A percentile compares a stretch with the other conserved stretches of the same genome.
Evolutionary conservation across 2,329 filamentous ascomycete species (phyloP).

Genomic region (Raffaelea ambrosiae): DNA sequence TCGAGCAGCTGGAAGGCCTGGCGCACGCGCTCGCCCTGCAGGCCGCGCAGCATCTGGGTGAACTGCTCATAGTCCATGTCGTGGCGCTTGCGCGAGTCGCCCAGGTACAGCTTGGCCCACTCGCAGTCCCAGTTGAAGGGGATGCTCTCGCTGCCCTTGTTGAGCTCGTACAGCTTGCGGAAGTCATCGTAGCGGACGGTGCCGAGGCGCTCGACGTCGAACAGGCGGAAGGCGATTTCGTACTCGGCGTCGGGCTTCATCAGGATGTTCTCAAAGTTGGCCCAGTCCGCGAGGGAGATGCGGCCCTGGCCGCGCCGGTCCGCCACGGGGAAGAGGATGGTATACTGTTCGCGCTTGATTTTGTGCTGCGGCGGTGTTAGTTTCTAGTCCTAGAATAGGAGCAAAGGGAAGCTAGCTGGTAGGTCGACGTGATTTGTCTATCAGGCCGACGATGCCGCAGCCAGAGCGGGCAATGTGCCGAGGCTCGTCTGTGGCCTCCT

Average conservation of each 20-base stretch:
- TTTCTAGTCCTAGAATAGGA: too few species aligned
- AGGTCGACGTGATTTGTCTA: too few species aligned
- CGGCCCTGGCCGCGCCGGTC: slow-evolving; percentile 68
- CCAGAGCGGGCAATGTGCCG: too few species aligned
- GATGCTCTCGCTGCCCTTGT: slow-evolving; percentile 77
- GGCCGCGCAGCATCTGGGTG: slow-evolving; percentile 91
- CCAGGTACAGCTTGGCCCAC: slow-evolving; percentile 93
- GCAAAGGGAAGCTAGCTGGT: background rate
- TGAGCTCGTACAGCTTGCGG: slow-evolving; percentile 73
- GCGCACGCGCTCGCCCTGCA: slow-evolving; percentile 91
- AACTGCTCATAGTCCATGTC: slow-evolving; percentile 94
- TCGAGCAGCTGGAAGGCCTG: slow-evolving; percentile 93
- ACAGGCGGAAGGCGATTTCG: slow-evolving; percentile 95
- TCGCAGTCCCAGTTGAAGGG: slow-evolving; percentile 97
- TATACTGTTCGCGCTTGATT: slow-evolving; percentile 93
- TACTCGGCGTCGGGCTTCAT: slow-evolving; percentile 95
- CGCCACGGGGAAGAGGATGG: slow-evolving; percentile 84
- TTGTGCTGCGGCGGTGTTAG: slow-evolving; percentile 61
- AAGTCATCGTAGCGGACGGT: slow-evolving; percentile 86
- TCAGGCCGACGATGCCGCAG: too few species aligned
- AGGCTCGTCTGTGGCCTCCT: background rate
- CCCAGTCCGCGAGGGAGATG: slow-evolving; percentile 79
- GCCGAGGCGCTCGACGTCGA: slow-evolving; percentile 78
- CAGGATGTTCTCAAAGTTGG: slow-evolving; percentile 87
- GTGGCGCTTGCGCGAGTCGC: slow-evolving; percentile 78